Evolutionary conservation across 169 alveolate species (phyloP).

Genomic region (Miamiensis avidus): DNA sequence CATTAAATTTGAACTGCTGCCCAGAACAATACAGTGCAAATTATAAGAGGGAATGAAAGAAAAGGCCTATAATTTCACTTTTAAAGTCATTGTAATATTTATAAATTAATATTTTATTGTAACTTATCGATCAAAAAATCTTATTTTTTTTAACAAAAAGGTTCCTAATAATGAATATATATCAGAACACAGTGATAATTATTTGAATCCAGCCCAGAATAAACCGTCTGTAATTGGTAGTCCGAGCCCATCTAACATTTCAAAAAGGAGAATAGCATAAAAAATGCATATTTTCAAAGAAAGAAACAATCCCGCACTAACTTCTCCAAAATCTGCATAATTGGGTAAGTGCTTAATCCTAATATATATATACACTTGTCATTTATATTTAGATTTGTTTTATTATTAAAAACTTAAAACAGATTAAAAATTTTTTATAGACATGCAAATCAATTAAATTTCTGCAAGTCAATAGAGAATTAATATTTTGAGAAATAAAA

Average conservation of each 20-base stretch:
- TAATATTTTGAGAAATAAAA: too few relatives aligned
- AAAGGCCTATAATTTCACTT: slow-evolving; percentile 19
- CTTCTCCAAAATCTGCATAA: too few relatives aligned
- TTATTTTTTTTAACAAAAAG: background rate
- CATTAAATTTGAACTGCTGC: slow-evolving; percentile 9
- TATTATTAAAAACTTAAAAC: too few relatives aligned
- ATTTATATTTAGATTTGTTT: too few relatives aligned
- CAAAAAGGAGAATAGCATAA: background rate
- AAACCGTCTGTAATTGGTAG: background rate
- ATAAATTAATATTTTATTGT: background rate
- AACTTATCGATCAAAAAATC: background rate
- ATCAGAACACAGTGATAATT: slow-evolving; percentile 7
- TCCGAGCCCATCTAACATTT: background rate
- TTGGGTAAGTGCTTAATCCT: too few relatives aligned
- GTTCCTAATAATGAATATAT: background rate
- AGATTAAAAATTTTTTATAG: too few relatives aligned
- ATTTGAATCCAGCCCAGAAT: slow-evolving; percentile 19
- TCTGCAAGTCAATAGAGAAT: too few relatives aligned
- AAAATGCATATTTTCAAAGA: too few relatives aligned
- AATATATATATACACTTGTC: too few relatives aligned
- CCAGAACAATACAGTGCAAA: background rate
- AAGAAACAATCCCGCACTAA: too few relatives aligned
- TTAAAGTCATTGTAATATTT: slow-evolving; percentile 10
- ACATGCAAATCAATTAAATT: too few relatives aligned
- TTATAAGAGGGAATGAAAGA: background rate